Conservation (phyloP, 192 early-diverging fungal species). For the Backusella mclennaniae region DNA sequence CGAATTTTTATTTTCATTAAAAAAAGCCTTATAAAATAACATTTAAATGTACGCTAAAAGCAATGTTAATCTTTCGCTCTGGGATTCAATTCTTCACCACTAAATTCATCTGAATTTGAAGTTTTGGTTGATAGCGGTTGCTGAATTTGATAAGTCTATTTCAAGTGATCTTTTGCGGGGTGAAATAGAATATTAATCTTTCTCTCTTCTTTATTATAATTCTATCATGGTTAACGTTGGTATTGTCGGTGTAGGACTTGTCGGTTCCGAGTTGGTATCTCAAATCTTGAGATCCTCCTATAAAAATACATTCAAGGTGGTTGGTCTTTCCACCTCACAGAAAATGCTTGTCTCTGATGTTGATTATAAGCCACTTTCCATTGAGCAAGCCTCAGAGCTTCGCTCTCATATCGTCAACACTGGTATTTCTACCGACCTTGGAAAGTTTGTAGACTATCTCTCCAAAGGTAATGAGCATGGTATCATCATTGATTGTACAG, state of each 20-base stretch:
- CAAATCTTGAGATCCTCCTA: conserved; percentile 66
- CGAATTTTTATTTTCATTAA: not conserved
- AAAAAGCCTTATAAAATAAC: too few species aligned
- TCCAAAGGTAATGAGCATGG: conserved; percentile 51
- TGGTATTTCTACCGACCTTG: conserved; percentile 46
- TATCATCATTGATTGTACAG: conserved; percentile 92
- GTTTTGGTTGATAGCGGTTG: not conserved
- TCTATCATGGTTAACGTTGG: conserved; percentile 72
- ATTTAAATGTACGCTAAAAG: not conserved
- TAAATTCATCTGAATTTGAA: not conserved
- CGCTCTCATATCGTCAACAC: conserved; percentile 40
- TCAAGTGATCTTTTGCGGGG: not conserved
- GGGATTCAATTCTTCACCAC: not conserved
- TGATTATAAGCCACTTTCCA: conserved; percentile 41
- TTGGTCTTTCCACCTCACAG: conserved; percentile 79
- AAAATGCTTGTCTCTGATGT: conserved; percentile 61
- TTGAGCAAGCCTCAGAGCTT: conserved; percentile 47
- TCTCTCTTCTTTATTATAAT: not conserved
- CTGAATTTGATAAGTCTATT: conserved; percentile 3
- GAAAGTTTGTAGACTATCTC: conserved; percentile 54
- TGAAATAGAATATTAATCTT: not conserved
- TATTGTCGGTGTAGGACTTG: conserved; percentile 92
- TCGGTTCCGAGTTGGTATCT: conserved; percentile 85
- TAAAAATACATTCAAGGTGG: conserved; percentile 59
- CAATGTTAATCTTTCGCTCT: too few species aligned